These are phyloP conservation scores for Nigrospora sphaerica DNA, from an alignment of 2,329 filamentous ascomycete genomes.

Conservation along the genomic window DNA sequence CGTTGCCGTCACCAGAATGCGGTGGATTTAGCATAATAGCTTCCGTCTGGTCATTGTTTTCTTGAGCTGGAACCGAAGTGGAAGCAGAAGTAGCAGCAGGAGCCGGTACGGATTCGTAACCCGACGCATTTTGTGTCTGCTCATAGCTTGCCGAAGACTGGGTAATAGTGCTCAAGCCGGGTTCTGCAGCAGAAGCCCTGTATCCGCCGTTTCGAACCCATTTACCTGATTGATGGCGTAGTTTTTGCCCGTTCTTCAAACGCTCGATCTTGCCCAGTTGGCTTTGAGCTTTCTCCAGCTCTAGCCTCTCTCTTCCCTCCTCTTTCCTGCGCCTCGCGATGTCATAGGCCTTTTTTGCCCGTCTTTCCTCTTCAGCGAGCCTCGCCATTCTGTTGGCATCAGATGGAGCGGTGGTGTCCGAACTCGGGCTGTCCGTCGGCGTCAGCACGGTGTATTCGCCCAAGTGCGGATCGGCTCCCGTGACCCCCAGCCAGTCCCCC, in stretches of 20 bases:
- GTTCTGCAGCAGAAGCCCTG: conserved; percentile 46
- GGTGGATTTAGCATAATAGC: too few relatives aligned
- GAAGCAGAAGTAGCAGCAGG: too few relatives aligned
- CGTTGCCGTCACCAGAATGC: too few relatives aligned
- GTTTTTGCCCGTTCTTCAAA: conserved; percentile 29
- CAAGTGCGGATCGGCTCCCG: conserved; percentile 50
- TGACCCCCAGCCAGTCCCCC: conserved; percentile 52
- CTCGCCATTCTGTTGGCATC: conserved; percentile 22
- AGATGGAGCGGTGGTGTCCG: conserved; percentile 25
- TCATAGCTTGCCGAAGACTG: conserved; percentile 28
- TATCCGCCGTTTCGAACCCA: conserved; percentile 39
- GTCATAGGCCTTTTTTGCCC: conserved; percentile 25
- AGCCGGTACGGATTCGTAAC: neutral
- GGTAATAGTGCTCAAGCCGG: conserved; percentile 40
- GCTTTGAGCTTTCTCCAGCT: conserved; percentile 22
- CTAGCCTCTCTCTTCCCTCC: conserved; percentile 36
- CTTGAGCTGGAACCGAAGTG: too few relatives aligned
- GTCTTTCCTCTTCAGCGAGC: conserved; percentile 23
- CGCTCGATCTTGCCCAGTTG: conserved; percentile 35
- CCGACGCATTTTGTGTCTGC: neutral
- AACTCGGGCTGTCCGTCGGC: conserved; percentile 35
- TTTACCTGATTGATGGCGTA: conserved; percentile 24
- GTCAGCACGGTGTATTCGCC: conserved; percentile 45
- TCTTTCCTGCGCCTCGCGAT: conserved; percentile 26
- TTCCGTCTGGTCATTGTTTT: too few relatives aligned